Evolutionary conservation across 306 rosid species (phyloP).

Genomic region (Urtica urens): DNA sequence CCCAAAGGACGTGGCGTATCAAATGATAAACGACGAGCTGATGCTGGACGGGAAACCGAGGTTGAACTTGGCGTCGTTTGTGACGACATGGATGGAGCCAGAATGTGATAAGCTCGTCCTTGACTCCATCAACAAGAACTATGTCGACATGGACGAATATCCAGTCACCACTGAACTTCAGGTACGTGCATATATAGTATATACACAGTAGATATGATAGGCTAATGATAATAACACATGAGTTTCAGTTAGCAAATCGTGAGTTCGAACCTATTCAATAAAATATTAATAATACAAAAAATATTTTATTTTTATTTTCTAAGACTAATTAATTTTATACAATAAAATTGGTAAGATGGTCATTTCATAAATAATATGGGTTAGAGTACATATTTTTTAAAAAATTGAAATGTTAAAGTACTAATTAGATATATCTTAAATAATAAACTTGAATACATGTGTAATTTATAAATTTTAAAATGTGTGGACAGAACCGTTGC

Average conservation of each 20-base stretch:
- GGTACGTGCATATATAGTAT: conserved; percentile 9
- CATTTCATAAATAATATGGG: too few species aligned
- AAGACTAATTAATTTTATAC: too few species aligned
- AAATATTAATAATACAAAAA: neutral
- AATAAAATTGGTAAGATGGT: too few species aligned
- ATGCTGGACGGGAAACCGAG: conserved; percentile 48
- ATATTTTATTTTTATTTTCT: neutral
- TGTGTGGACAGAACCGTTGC: conserved; percentile 59
- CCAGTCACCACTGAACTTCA: conserved; percentile 54
- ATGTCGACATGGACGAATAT: conserved; percentile 52
- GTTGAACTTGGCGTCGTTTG: conserved; percentile 46
- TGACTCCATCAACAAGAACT: conserved; percentile 40
- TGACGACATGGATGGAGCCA: conserved; percentile 61
- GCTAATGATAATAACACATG: too few species aligned
- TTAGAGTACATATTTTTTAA: too few species aligned
- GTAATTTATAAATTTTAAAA: neutral
- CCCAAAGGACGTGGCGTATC: conserved; percentile 46
- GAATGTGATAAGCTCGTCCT: conserved; percentile 46
- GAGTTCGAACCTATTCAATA: neutral
- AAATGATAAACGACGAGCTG: conserved; percentile 47
- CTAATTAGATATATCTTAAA: neutral
- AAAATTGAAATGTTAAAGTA: too few species aligned
- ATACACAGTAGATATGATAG: neutral
- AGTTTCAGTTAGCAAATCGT: neutral
- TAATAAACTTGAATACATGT: neutral